These are phyloP conservation scores for Clarireedia homoeocarpa DNA, from an alignment of 2,329 filamentous ascomycete species.

Conservation along the genomic window DNA sequence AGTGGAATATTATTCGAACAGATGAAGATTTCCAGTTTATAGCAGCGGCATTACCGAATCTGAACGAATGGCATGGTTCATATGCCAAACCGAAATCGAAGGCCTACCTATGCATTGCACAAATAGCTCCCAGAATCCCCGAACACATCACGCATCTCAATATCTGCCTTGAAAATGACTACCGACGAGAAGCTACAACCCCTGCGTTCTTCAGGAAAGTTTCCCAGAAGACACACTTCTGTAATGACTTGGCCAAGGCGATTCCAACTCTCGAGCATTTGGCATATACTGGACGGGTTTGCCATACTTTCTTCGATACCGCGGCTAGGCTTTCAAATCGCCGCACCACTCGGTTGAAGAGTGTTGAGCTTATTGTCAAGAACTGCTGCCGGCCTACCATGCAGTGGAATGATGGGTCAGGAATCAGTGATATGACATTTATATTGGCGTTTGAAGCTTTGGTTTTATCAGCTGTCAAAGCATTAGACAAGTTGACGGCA, in stretches of 20 bases:
- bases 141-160: conserved; percentile 53
- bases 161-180: conserved; percentile 65
- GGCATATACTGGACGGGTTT: conserved; percentile 65
- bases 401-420: conserved; percentile 55
- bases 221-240: conserved; percentile 52
- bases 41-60: conserved; percentile 53
- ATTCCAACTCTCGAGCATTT: conserved; percentile 58
- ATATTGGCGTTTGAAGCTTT: conserved; percentile 64
- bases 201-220: conserved; percentile 55
- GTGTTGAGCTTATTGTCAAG: conserved; percentile 65
- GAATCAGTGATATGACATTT: conserved; percentile 65
- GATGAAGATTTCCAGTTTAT: conserved; percentile 56
- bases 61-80: conserved; percentile 46
- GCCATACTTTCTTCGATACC: conserved; percentile 58
- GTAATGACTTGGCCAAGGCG: conserved; percentile 51
- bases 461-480: conserved; percentile 54
- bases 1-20: conserved; percentile 67
- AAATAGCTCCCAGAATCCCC: conserved; percentile 52
- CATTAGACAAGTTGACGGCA: conserved; percentile 49
- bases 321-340: conserved; percentile 43
- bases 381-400: conserved; percentile 55
- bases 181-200: conserved; percentile 54
- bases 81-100: conserved; percentile 66
- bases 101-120: conserved; percentile 62
- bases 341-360: conserved; percentile 44